Percentiles rank a stretch among this genome's conserved stretches.
Evolutionary conservation across 164 flowering plant genomes (phyloP).

Genomic region (Brasenia schreberi): DNA sequence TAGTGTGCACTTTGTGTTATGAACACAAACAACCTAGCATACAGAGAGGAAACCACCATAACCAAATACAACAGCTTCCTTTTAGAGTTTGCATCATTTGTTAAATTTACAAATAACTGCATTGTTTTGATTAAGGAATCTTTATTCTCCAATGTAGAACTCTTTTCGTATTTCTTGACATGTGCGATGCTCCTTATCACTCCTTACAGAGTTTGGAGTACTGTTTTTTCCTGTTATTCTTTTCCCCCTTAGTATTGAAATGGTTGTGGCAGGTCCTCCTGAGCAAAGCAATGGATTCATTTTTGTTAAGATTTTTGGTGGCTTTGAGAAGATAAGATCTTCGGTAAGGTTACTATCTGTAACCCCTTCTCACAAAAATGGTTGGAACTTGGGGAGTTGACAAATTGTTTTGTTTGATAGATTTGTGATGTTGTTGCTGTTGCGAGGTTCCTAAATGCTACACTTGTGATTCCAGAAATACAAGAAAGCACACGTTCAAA

Average conservation of each 20-base stretch:
- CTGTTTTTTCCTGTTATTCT: too few species aligned
- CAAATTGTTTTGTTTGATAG: constrained; percentile 36
- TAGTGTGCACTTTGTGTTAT: too few species aligned
- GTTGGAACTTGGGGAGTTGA: background rate
- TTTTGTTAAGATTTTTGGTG: constrained; percentile 90
- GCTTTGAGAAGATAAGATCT: constrained; percentile 77
- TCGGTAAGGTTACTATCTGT: constrained; percentile 43
- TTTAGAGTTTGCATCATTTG: background rate
- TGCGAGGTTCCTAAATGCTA: constrained; percentile 94
- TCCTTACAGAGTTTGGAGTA: background rate
- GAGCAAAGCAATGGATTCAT: constrained; percentile 68
- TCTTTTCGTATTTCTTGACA: background rate
- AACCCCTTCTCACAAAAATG: background rate
- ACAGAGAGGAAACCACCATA: too few species aligned
- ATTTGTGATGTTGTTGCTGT: constrained; percentile 90
- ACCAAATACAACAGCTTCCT: background rate
- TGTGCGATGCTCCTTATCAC: background rate
- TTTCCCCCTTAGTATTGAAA: background rate
- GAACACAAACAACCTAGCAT: too few species aligned
- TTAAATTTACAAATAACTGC: too few species aligned
- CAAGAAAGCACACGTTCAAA: constrained; percentile 71
- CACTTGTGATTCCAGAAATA: constrained; percentile 93
- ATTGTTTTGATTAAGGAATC: background rate
- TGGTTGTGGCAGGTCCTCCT: constrained; percentile 40
- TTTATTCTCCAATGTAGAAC: background rate